Evolutionary conservation across 2,329 filamentous ascomycete genomes (phyloP).

Genomic region (Parastagonospora nodorum): DNA sequence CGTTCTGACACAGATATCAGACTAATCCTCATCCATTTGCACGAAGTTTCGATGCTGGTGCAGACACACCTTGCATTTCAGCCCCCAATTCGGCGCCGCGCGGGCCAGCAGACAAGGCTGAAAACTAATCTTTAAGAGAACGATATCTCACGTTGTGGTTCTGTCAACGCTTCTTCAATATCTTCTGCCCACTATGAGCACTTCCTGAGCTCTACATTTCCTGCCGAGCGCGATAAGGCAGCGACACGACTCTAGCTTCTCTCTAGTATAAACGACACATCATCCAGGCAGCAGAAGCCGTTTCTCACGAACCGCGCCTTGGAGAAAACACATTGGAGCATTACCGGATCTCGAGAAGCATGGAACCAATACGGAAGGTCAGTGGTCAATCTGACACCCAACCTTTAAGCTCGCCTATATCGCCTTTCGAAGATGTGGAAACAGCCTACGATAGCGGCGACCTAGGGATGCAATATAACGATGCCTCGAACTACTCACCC

Average conservation of each 20-base stretch:
- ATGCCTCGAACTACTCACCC: constrained; percentile 18
- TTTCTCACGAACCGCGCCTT: not conserved
- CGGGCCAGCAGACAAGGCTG: not conserved
- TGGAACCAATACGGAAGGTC: constrained; percentile 10
- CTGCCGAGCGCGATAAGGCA: no score
- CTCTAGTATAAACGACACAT: no score
- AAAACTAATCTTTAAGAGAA: not conserved
- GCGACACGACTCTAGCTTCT: no score
- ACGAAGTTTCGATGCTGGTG: not conserved
- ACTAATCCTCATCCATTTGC: not conserved
- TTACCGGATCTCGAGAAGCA: not conserved
- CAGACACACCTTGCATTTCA: constrained; percentile 3
- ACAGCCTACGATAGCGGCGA: constrained; percentile 23
- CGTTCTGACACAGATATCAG: no score
- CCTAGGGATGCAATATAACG: constrained; percentile 28
- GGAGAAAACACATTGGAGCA: not conserved
- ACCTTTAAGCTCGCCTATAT: constrained; percentile 10
- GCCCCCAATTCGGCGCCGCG: constrained; percentile 4
- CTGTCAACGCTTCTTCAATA: not conserved
- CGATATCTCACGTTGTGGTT: not conserved
- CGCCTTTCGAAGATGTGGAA: constrained; percentile 6
- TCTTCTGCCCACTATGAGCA: not conserved
- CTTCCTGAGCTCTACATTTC: no score
- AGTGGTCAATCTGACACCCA: constrained; percentile 6
- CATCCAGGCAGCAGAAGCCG: no score